Percentiles rank a stretch among this genome's conserved stretches.
phyloP scores from a whole-genome alignment of 768 basidiomycete genomes.

The Psilocybe cyanescens region DNA sequence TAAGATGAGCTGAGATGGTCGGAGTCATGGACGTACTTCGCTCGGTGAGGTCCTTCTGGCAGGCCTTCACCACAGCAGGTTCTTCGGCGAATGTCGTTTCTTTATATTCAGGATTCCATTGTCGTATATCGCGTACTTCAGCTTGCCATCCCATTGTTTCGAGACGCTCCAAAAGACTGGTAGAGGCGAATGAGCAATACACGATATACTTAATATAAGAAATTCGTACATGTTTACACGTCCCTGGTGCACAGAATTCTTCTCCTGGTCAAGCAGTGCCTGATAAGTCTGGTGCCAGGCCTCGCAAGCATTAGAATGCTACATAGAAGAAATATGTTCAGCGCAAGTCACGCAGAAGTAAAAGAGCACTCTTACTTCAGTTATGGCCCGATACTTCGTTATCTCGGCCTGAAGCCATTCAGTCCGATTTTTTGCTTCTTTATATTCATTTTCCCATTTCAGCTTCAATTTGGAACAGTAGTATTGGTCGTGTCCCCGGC shows the following conservation, averaged over 20 bases:
- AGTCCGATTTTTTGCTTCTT: too few relatives aligned
- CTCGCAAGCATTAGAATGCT: slow-evolving; percentile 5
- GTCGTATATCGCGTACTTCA: slow-evolving; percentile 4
- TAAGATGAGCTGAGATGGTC: neutral
- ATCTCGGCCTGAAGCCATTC: too few relatives aligned
- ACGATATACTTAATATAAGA: neutral
- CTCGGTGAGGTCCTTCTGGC: slow-evolving; percentile 14
- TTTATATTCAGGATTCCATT: neutral
- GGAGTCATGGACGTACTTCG: slow-evolving; percentile 2
- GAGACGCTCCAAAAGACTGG: slow-evolving; percentile 10
- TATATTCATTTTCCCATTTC: too few relatives aligned
- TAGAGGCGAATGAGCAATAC: neutral
- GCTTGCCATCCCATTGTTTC: slow-evolving; percentile 14
- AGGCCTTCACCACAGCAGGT: slow-evolving; percentile 1
- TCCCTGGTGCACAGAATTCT: neutral
- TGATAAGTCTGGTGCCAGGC: neutral
- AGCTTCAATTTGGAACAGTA: too few relatives aligned
- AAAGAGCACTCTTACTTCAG: neutral
- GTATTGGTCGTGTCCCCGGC: too few relatives aligned
- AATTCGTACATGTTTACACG: slow-evolving; percentile 2
- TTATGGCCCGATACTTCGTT: neutral
- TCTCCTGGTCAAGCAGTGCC: neutral
- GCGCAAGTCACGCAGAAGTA: neutral
- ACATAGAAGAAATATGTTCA: neutral
- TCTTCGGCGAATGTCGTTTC: neutral